Evolutionary conservation across 768 basidiomycete genomes (phyloP).

Genomic region (Naematelia encephala): DNA sequence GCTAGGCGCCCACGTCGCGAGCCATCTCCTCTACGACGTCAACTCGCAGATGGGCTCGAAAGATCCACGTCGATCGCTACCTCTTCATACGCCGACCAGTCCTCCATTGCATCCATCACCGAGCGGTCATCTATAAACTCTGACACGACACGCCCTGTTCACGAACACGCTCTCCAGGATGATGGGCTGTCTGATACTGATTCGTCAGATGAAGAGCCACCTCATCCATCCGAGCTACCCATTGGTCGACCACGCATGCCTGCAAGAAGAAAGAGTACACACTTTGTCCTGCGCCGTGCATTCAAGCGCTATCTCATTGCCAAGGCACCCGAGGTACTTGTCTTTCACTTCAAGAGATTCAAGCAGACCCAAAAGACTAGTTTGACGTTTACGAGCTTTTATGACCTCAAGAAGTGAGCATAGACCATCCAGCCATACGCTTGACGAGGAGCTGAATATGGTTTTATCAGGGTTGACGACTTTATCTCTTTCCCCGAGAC

Average conservation of each 20-base stretch:
- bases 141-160: not conserved
- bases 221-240: conserved; percentile 4
- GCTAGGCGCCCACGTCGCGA: conserved; percentile 15
- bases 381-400: conserved; percentile 46
- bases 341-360: conserved; percentile 91
- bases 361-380: conserved; percentile 67
- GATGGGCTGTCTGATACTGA: conserved; percentile 40
- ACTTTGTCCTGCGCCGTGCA: conserved; percentile 73
- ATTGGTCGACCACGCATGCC: conserved; percentile 28
- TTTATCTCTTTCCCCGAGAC: conserved; percentile 84
- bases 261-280: conserved; percentile 52
- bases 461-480: conserved; percentile 71
- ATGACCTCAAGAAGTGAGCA: conserved; percentile 50
- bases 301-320: conserved; percentile 94
- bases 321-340: conserved; percentile 70
- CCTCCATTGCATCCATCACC: conserved; percentile 4
- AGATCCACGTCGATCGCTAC: not conserved
- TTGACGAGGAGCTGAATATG: not conserved
- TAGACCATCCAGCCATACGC: not conserved
- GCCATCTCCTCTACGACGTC: conserved; percentile 35
- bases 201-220: conserved; percentile 33
- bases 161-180: conserved; percentile 6
- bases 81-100: conserved; percentile 6
- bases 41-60: conserved; percentile 11
- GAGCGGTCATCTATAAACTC: not conserved